phyloP scores from a whole-genome alignment of 805 yeast genomes.

The Danielia oregonensis region DNA sequence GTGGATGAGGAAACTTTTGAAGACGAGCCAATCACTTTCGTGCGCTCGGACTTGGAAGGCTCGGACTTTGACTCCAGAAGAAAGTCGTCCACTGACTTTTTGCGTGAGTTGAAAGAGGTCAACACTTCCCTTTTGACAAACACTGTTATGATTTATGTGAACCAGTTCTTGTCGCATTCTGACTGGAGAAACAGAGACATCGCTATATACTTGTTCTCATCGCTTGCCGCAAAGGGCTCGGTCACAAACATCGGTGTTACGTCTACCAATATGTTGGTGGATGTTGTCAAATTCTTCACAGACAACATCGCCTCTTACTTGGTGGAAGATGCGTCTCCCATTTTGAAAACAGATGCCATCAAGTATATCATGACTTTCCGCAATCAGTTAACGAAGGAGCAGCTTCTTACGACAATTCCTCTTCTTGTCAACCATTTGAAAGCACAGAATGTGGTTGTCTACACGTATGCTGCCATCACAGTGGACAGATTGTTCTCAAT shows the following conservation, averaged over 20 bases:
- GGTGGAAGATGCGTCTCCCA: slow-evolving; percentile 61
- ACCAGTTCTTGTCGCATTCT: slow-evolving; percentile 50
- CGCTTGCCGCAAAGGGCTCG: slow-evolving; percentile 88
- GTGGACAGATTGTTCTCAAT: slow-evolving; percentile 83
- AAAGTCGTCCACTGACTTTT: slow-evolving; percentile 87
- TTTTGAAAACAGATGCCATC: slow-evolving; percentile 87
- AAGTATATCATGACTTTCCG: slow-evolving; percentile 86
- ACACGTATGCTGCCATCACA: slow-evolving; percentile 91
- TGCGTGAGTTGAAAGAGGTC: slow-evolving; percentile 78
- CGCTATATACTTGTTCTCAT: slow-evolving; percentile 79
- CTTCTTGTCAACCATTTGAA: slow-evolving; percentile 64
- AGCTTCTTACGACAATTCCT: slow-evolving; percentile 75
- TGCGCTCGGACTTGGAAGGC: slow-evolving; percentile 92
- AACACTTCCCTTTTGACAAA: slow-evolving; percentile 72
- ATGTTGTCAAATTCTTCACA: slow-evolving; percentile 82
- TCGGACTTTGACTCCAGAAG: slow-evolving; percentile 91
- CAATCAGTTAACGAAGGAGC: slow-evolving; percentile 87
- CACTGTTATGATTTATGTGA: slow-evolving; percentile 69
- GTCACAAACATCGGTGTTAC: slow-evolving; percentile 85
- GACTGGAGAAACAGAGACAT: slow-evolving; percentile 88
- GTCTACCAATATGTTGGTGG: slow-evolving; percentile 77
- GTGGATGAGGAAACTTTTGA: slow-evolving; percentile 91
- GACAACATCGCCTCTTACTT: slow-evolving; percentile 81
- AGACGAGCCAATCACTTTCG: slow-evolving; percentile 93
- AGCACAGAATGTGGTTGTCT: slow-evolving; percentile 67